These are phyloP conservation scores for Lomentospora prolificans DNA, from an alignment of 2,329 filamentous ascomycete genomes.

Conservation along the genomic window DNA sequence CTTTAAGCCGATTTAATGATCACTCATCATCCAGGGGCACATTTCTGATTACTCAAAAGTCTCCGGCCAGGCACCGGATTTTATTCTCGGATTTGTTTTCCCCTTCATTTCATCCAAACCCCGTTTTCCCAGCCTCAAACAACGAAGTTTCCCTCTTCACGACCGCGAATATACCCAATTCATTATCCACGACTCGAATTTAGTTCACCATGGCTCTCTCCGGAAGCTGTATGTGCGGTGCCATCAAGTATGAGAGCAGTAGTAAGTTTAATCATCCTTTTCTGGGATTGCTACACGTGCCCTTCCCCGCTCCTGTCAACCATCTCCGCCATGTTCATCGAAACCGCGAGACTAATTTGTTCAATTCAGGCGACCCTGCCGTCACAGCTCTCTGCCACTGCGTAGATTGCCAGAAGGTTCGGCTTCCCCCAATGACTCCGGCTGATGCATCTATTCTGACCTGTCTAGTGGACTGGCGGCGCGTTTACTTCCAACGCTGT, in stretches of 20 bases:
- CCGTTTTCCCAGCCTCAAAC: too few species aligned
- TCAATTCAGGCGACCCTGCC: conserved; percentile 26
- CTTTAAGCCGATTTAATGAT: neutral
- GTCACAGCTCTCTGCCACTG: conserved; percentile 41
- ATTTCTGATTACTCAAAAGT: neutral
- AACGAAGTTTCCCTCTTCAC: too few species aligned
- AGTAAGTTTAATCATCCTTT: conserved; percentile 15
- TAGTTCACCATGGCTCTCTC: conserved; percentile 9
- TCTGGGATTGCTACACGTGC: neutral
- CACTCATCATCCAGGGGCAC: too few species aligned
- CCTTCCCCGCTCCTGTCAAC: neutral
- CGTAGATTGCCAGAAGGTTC: conserved; percentile 43
- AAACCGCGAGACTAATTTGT: too few species aligned
- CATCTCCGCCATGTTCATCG: neutral
- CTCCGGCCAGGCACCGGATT: too few species aligned
- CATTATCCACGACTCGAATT: neutral
- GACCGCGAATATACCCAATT: neutral
- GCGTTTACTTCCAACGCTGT: conserved; percentile 45
- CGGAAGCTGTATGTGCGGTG: conserved; percentile 28
- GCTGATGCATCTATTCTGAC: neutral
- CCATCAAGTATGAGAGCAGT: conserved; percentile 22
- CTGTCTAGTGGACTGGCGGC: conserved; percentile 35
- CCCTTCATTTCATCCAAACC: too few species aligned
- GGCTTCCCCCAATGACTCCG: neutral
- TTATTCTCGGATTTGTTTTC: too few species aligned